Evolutionary conservation across 2,329 filamentous ascomycete genomes (phyloP), one percentile per base, ranked within the genome.

Genomic region (Chaetomium sp.): DNA sequence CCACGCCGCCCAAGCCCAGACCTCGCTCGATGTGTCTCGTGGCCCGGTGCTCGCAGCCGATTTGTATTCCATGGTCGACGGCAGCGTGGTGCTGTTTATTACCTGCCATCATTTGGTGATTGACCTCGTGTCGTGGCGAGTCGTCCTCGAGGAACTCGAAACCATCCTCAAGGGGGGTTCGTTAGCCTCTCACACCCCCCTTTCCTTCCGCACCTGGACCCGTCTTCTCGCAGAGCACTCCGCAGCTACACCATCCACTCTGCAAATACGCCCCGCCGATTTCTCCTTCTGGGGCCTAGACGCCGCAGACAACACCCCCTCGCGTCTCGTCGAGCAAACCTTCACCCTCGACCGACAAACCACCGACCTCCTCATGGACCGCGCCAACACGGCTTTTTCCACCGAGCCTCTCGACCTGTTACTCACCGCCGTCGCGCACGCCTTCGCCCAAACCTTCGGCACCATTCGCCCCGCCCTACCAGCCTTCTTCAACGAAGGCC

Each of bases 121-220:
- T 10, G 75, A 77, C 49, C 58, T 77, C 10, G 72, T 77, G 1
- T 75, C 74, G 0, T 78, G 76, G 76, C 65, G 71, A 12, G 67
- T 73, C 5, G 62, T 78, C 1, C 60, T 76, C 0, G 68, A 72
- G 40, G 74, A 78, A 46, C 64, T 78, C 0, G 73, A 77, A 53
- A 65, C 66, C 6, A 61, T 72, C 6, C 62, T 77, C 8, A 61
- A 65, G 5, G 53, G 55, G 2, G 46, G 60, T 2, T n/a, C n/a
- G 4, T 10, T 53, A 14, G 33, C 40, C 34, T 2, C 42, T 55
- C 1, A 33, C 46, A 56, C 8, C 61, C 54, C 33, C 46, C 1
- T 59, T 54, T 1, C 67, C 0, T 76, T 77, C 60, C 70, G 70
- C 35, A 66, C 62, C 6, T 76, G 74, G 74, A 62, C 62, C 12